Conservation (phyloP, 805 yeast species). For the Candida glaebosa region DNA sequence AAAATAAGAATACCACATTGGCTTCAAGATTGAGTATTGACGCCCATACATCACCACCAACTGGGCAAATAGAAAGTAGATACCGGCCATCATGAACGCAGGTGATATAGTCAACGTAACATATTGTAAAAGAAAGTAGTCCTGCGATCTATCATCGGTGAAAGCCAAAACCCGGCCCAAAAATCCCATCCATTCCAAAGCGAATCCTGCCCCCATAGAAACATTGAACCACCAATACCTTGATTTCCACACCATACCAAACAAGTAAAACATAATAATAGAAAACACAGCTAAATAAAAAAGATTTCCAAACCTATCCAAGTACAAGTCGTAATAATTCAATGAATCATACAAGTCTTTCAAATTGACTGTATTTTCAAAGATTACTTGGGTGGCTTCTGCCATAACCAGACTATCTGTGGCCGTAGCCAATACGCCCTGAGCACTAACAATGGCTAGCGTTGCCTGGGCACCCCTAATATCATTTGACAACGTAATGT, state of each 20-base stretch:
- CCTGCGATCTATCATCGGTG: conserved; percentile 16
- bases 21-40: conserved; percentile 30
- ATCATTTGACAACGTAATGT: conserved; percentile 1
- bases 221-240: conserved; percentile 35
- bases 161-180: conserved; percentile 32
- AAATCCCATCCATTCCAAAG: conserved; percentile 31
- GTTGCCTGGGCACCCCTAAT: conserved; percentile 34
- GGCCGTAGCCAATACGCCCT: conserved; percentile 32
- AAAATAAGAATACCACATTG: conserved; percentile 39
- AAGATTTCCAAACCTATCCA: conserved; percentile 27
- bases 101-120: conserved; percentile 34
- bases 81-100: conserved; percentile 39
- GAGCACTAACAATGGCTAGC: conserved; percentile 26
- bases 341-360: conserved; percentile 21
- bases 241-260: conserved; percentile 23
- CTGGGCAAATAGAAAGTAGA: conserved; percentile 36
- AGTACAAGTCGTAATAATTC: conserved; percentile 28
- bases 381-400: conserved; percentile 28
- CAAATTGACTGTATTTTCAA: conserved; percentile 27
- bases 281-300: conserved; percentile 24
- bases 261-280: conserved; percentile 17
- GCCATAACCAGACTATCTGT: conserved; percentile 22
- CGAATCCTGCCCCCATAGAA: conserved; percentile 29
- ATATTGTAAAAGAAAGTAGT: conserved; percentile 26
- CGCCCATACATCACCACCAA: conserved; percentile 32